These are phyloP conservation scores for Boletus pseudopeckii DNA, from an alignment of 768 basidiomycete genomes.

Conservation along the genomic window DNA sequence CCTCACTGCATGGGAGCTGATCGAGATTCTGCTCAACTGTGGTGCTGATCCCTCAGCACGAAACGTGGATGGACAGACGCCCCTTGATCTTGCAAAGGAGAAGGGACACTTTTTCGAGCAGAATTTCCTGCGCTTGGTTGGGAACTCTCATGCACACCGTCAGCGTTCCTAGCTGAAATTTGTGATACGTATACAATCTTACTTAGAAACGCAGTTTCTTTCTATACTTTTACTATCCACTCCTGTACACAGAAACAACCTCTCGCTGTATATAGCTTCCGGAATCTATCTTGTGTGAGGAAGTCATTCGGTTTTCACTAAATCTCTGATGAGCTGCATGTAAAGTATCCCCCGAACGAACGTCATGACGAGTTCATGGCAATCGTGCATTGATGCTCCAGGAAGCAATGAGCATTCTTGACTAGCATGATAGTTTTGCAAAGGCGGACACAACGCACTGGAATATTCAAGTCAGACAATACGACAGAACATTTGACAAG, in stretches of 20 bases:
- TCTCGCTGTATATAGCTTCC: no score
- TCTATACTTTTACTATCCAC: no score
- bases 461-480: background rate
- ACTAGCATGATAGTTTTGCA: no score
- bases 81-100: background rate
- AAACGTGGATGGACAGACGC: background rate
- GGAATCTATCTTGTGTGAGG: no score
- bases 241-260: no score
- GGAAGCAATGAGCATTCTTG: no score
- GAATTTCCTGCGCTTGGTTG: conserved; percentile 7
- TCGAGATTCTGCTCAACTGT: background rate
- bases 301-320: no score
- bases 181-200: background rate
- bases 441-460: no score
- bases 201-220: background rate
- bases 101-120: background rate
- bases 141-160: background rate
- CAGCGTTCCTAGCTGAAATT: background rate
- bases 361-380: no score
- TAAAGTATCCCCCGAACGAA: no score
- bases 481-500: background rate
- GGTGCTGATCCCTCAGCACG: background rate
- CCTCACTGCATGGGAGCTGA: background rate
- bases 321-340: no score
- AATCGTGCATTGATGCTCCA: no score